phyloP scores from a whole-genome alignment of 2,329 filamentous ascomycete species.

The Monilinia laxa region DNA sequence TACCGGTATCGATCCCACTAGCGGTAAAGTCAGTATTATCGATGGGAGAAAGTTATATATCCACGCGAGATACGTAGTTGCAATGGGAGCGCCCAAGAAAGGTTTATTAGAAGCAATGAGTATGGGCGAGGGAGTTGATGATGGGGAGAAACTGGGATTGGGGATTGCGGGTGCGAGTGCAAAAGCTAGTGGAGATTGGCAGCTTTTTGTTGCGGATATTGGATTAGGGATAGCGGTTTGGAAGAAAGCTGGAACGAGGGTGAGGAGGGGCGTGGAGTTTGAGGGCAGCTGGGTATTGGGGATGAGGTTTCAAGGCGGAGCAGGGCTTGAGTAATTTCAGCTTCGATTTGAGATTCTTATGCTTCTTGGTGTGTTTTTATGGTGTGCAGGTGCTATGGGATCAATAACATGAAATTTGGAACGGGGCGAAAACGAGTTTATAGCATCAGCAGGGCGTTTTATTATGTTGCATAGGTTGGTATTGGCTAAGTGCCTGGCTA shows the following conservation, averaged over 20 bases:
- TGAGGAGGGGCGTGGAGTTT: conserved; percentile 84
- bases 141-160: conserved; percentile 35
- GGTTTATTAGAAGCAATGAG: conserved; percentile 75
- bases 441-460: conserved; percentile 17
- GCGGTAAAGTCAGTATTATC: conserved; percentile 62
- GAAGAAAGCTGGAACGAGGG: conserved; percentile 78
- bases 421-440: not conserved
- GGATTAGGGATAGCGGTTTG: conserved; percentile 80
- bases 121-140: conserved; percentile 34
- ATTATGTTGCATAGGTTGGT: conserved; percentile 3
- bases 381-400: not conserved
- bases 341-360: not conserved
- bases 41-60: conserved; percentile 81
- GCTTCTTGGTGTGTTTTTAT: not conserved
- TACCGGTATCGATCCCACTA: conserved; percentile 79
- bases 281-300: conserved; percentile 82
- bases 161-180: conserved; percentile 20
- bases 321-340: conserved; percentile 13
- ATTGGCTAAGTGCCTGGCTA: conserved; percentile 5
- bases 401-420: conserved; percentile 13
- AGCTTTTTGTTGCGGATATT: conserved; percentile 81
- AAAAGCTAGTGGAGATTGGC: conserved; percentile 55
- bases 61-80: conserved; percentile 77
- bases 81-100: conserved; percentile 81
- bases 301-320: conserved; percentile 47